Conservation (phyloP, 352 stramenopile species). For the Globisporangium abappressorium region DNA sequence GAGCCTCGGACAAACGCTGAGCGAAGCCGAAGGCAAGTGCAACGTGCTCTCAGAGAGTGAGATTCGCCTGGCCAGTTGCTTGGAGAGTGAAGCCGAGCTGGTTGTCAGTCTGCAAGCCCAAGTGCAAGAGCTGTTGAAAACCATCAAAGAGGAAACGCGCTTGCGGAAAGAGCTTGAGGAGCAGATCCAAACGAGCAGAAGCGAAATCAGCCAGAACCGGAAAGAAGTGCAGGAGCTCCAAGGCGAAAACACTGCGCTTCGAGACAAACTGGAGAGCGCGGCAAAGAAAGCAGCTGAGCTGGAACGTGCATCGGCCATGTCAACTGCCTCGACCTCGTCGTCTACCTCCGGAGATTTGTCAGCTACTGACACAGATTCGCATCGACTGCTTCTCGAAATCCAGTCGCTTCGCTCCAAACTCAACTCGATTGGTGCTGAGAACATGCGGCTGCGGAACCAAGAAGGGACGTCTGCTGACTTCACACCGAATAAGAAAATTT, state of each 20-base stretch:
- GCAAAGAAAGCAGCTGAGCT: conserved; percentile 42
- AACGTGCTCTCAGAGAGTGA: conserved; percentile 56
- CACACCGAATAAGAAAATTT: conserved; percentile 50
- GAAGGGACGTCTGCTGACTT: conserved; percentile 34
- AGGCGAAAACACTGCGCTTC: conserved; percentile 45
- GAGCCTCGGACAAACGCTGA: conserved; percentile 35
- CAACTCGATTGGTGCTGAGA: conserved; percentile 57
- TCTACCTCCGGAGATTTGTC: conserved; percentile 21
- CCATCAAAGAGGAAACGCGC: conserved; percentile 36
- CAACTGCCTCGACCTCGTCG: conserved; percentile 29
- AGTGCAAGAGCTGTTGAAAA: conserved; percentile 39
- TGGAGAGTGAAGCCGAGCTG: conserved; percentile 45
- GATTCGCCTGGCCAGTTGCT: conserved; percentile 26
- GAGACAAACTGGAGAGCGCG: conserved; percentile 47
- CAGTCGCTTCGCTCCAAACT: conserved; percentile 50
- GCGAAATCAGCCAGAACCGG: conserved; percentile 51
- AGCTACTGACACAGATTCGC: conserved; percentile 16
- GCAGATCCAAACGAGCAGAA: conserved; percentile 44
- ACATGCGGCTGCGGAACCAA: conserved; percentile 45
- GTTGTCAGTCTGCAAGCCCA: conserved; percentile 42
- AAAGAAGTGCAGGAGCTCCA: conserved; percentile 53
- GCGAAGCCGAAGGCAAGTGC: conserved; percentile 41
- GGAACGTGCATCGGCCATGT: conserved; percentile 37
- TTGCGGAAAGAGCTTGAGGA: conserved; percentile 34
- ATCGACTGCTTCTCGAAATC: conserved; percentile 42